phyloP scores from a whole-genome alignment of 2,329 filamentous ascomycete genomes.

The Fusarium verticillioides region DNA sequence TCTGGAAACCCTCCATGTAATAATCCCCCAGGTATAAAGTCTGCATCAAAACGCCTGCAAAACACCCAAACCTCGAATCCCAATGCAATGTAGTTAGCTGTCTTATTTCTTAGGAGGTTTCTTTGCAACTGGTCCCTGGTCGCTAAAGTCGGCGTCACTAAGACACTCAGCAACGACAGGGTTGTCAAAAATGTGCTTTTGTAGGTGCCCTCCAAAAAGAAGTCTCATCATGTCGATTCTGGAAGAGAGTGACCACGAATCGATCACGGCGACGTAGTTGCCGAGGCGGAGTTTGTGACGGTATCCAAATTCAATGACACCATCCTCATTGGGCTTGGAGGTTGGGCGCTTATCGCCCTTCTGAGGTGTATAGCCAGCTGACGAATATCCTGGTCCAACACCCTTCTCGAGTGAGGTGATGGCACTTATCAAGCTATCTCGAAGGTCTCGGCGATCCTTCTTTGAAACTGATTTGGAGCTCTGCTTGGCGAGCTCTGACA shows the following conservation, averaged over 20 bases:
- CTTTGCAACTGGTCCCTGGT: slow-evolving; percentile 34
- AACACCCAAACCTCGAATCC: not conserved
- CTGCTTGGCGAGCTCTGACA: slow-evolving; percentile 59
- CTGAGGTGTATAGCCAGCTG: slow-evolving; percentile 54
- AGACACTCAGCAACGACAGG: slow-evolving; percentile 53
- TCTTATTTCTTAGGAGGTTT: slow-evolving; percentile 18
- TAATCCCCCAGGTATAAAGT: slow-evolving; percentile 15
- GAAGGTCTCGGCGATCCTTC: slow-evolving; percentile 59
- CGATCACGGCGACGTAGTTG: slow-evolving; percentile 57
- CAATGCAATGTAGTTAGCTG: not conserved
- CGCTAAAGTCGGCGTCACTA: slow-evolving; percentile 50
- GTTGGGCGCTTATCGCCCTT: slow-evolving; percentile 55
- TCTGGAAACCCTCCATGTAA: not conserved
- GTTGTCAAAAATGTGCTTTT: slow-evolving; percentile 53
- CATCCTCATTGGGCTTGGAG: slow-evolving; percentile 54
- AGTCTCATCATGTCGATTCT: slow-evolving; percentile 61
- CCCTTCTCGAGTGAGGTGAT: slow-evolving; percentile 65
- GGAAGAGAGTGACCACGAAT: slow-evolving; percentile 63
- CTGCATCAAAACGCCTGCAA: slow-evolving; percentile 21
- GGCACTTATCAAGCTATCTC: slow-evolving; percentile 62
- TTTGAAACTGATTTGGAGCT: slow-evolving; percentile 63
- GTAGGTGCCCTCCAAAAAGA: slow-evolving; percentile 59
- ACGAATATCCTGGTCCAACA: slow-evolving; percentile 66
- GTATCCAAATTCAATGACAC: slow-evolving; percentile 63
- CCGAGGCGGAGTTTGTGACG: slow-evolving; percentile 62